Evolutionary conservation across 306 rosid species (phyloP).

Genomic region (Luffa acutangula): DNA sequence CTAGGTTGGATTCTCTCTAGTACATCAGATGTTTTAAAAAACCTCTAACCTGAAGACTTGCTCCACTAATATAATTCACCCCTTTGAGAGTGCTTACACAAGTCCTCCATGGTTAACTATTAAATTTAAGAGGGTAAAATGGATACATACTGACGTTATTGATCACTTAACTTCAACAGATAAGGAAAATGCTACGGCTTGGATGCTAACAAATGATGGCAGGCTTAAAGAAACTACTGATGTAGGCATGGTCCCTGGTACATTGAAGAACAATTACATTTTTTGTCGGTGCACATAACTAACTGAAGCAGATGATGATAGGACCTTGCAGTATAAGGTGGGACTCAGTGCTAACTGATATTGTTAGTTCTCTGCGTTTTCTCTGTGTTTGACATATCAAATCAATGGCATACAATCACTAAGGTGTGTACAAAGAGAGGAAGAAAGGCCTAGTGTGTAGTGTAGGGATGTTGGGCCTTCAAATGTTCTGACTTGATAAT

Average conservation of each 20-base stretch:
- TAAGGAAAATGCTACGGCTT: neutral
- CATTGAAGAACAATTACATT: no score
- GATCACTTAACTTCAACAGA: no score
- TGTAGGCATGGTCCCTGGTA: neutral
- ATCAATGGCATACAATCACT: neutral
- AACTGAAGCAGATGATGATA: neutral
- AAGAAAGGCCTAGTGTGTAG: neutral
- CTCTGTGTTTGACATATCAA: neutral
- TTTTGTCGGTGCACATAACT: neutral
- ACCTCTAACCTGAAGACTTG: neutral
- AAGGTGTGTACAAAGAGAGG: neutral
- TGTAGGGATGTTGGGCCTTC: neutral
- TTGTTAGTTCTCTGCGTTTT: neutral
- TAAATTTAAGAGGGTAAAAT: neutral
- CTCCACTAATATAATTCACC: no score
- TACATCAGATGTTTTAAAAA: no score
- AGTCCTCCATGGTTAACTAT: neutral
- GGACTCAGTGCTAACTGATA: neutral
- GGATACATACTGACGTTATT: no score
- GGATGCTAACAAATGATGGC: neutral
- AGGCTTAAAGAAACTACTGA: neutral
- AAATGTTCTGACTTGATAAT: neutral
- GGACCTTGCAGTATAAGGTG: neutral
- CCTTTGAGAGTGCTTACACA: neutral
- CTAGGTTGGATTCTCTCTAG: neutral